Percentiles rank a stretch among this genome's conserved stretches.
phyloP scores from a whole-genome alignment of 1,139 yeast species.

The Entelexis sorbosivorans region DNA sequence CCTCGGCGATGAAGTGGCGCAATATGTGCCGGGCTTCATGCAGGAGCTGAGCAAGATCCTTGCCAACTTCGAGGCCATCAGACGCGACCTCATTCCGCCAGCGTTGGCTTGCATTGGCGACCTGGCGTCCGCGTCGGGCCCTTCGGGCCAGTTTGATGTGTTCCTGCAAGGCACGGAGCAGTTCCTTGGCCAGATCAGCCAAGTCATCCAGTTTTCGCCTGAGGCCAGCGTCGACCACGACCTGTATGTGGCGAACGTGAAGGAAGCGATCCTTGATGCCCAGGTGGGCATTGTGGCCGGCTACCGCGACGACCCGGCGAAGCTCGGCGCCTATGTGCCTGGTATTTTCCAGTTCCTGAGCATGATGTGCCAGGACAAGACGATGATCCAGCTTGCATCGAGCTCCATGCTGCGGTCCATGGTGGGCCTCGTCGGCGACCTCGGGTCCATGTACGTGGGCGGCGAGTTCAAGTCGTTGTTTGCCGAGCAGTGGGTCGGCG shows the following conservation, averaged over 20 bases:
- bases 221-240: slow-evolving; percentile 61
- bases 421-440: slow-evolving; percentile 83
- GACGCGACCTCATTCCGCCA: slow-evolving; percentile 73
- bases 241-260: slow-evolving; percentile 61
- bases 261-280: slow-evolving; percentile 84
- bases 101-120: slow-evolving; percentile 95
- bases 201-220: slow-evolving; percentile 37
- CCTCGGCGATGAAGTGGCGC: slow-evolving; percentile 58
- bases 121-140: slow-evolving; percentile 79
- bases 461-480: slow-evolving; percentile 60
- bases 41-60: slow-evolving; percentile 63
- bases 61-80: slow-evolving; percentile 47
- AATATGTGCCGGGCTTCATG: slow-evolving; percentile 75
- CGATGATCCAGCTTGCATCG: slow-evolving; percentile 50
- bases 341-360: slow-evolving; percentile 62
- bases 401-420: slow-evolving; percentile 67
- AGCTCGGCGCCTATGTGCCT: slow-evolving; percentile 52
- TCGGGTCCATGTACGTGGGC: slow-evolving; percentile 73
- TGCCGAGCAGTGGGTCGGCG: slow-evolving; percentile 65
- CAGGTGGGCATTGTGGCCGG: slow-evolving; percentile 94
- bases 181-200: slow-evolving; percentile 47
- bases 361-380: slow-evolving; percentile 26
- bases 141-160: slow-evolving; percentile 47
- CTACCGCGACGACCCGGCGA: slow-evolving; percentile 55
- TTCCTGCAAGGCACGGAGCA: slow-evolving; percentile 72